Percentiles rank a stretch among this genome's conserved stretches.
phyloP scores from a whole-genome alignment of 257 asterid genomes.

The Jasminum sambac region DNA sequence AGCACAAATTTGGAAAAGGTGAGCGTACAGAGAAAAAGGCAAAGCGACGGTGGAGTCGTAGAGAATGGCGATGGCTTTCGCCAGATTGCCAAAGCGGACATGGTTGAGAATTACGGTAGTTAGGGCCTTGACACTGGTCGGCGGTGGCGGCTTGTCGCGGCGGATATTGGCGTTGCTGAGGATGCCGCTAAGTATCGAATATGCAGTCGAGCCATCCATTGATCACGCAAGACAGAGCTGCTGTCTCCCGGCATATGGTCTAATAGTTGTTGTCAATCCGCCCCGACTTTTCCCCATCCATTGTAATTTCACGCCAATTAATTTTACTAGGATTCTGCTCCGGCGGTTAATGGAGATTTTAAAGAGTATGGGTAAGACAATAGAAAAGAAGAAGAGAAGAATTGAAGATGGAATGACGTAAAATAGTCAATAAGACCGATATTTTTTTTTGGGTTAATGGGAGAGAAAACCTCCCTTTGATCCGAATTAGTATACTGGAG shows the following conservation, averaged over 20 bases:
- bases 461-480: too few species aligned
- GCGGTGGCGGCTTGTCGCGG: constrained; percentile 22
- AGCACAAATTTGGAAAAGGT: constrained; percentile 64
- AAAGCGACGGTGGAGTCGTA: constrained; percentile 53
- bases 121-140: constrained; percentile 33
- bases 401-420: too few species aligned
- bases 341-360: too few species aligned
- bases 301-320: too few species aligned
- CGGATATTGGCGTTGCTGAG: constrained; percentile 25
- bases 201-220: constrained; percentile 33
- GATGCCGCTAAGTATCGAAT: constrained; percentile 31
- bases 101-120: constrained; percentile 52
- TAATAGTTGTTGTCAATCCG: too few species aligned
- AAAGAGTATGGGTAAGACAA: too few species aligned
- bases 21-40: constrained; percentile 51
- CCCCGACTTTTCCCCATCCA: too few species aligned
- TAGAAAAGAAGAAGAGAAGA: too few species aligned
- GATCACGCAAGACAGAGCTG: neutral
- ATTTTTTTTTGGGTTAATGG: too few species aligned
- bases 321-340: too few species aligned
- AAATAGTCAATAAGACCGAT: too few species aligned
- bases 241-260: neutral
- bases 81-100: constrained; percentile 52
- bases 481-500: too few species aligned
- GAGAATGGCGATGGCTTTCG: constrained; percentile 62